Conservation (phyloP, 169 alveolate genomes). For the Perkinsus chesapeaki region DNA sequence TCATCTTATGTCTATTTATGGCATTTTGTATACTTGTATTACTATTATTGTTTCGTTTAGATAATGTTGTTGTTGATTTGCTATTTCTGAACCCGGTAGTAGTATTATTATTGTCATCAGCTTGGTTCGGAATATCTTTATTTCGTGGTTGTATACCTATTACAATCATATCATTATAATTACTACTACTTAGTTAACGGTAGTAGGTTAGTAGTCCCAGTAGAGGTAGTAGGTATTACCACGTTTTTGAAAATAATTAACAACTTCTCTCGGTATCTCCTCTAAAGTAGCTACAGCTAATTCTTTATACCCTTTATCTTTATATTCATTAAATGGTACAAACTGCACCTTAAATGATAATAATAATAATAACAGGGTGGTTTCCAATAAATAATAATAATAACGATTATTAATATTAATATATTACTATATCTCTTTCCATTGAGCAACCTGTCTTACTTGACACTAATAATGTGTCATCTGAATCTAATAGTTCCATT, state of each 20-base stretch:
- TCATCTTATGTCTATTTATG: too few relatives aligned
- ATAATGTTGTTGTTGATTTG: not conserved
- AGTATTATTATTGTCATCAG: not conserved
- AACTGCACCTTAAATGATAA: not conserved
- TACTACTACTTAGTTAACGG: too few relatives aligned
- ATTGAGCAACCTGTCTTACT: not conserved
- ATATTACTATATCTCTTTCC: constrained; percentile 4
- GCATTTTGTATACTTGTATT: not conserved
- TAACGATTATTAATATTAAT: not conserved
- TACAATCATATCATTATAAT: not conserved
- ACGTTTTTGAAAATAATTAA: not conserved
- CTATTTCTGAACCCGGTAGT: not conserved
- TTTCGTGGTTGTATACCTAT: not conserved
- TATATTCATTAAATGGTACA: constrained; percentile 4
- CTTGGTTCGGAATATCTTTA: not conserved
- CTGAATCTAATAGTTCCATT: constrained; percentile 42
- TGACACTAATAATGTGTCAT: constrained; percentile 14
- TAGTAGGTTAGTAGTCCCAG: too few relatives aligned
- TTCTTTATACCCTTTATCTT: not conserved
- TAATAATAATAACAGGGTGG: not conserved
- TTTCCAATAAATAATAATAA: too few relatives aligned
- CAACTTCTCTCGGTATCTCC: constrained; percentile 11
- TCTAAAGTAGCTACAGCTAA: constrained; percentile 1
- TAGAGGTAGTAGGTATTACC: too few relatives aligned
- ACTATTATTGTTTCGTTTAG: not conserved